Conservation (phyloP, 495 filamentous ascomycete genomes). For the Xylaria telfairii region DNA sequence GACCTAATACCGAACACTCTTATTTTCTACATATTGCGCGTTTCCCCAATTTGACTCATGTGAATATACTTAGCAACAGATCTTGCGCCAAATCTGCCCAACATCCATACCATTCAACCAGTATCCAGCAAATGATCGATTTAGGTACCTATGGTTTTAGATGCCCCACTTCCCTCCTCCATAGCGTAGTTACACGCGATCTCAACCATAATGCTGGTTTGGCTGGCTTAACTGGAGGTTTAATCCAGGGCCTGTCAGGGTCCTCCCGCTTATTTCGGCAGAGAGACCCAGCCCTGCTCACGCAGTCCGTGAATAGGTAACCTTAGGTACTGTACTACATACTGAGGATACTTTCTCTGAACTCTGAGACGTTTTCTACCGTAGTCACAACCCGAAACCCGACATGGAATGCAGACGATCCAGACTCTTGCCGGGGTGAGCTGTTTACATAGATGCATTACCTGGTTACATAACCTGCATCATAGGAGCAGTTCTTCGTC, state of each 20-base stretch:
- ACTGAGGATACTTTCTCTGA: too few species aligned
- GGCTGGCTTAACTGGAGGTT: conserved; percentile 10
- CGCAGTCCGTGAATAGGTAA: neutral
- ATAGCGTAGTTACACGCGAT: conserved; percentile 11
- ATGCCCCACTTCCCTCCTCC: neutral
- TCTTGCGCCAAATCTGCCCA: conserved; percentile 2
- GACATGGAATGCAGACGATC: neutral
- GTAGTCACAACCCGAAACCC: neutral
- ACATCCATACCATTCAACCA: conserved; percentile 5
- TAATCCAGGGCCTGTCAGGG: conserved; percentile 19
- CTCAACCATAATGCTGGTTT: neutral
- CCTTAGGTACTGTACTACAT: too few species aligned
- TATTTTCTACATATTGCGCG: neutral
- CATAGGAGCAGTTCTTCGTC: neutral
- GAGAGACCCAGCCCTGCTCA: neutral
- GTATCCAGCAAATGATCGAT: neutral
- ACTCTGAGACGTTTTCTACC: neutral
- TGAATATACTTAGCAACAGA: neutral
- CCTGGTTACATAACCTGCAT: too few species aligned
- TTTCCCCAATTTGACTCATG: neutral
- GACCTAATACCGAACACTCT: neutral
- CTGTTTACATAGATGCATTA: neutral
- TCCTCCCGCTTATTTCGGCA: conserved; percentile 10
- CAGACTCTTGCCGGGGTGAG: neutral
- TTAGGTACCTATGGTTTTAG: conserved; percentile 9